phyloP scores from a whole-genome alignment of 305 asterid genomes.

The Fraxinus sp. region DNA sequence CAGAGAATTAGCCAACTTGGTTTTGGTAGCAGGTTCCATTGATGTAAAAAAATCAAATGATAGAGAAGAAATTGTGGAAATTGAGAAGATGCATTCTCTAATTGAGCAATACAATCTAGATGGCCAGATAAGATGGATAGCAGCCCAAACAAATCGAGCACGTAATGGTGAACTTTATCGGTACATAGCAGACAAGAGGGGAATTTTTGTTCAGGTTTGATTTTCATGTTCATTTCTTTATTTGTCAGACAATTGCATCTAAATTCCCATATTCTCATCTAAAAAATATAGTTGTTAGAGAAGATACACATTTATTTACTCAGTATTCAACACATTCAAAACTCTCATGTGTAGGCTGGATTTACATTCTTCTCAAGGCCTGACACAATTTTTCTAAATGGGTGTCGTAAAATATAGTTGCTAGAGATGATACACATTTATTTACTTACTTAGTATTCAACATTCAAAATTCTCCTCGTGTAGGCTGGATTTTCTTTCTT shows the following conservation, averaged over 20 bases:
- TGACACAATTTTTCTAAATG: no score
- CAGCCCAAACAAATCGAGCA: conserved; percentile 77
- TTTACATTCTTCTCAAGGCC: no score
- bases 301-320: no score
- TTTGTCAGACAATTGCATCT: background rate
- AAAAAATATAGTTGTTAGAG: no score
- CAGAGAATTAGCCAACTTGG: conserved; percentile 79
- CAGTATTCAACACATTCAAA: no score
- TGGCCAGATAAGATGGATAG: conserved; percentile 82
- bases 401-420: background rate
- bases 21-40: conserved; percentile 80
- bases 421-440: background rate
- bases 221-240: background rate
- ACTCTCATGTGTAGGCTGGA: no score
- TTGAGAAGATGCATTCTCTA: conserved; percentile 90
- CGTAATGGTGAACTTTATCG: conserved; percentile 97
- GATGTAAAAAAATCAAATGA: conserved; percentile 79
- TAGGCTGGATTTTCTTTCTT: background rate
- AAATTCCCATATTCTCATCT: background rate
- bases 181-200: conserved; percentile 87
- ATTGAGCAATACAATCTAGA: conserved; percentile 62
- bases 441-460: background rate
- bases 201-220: conserved; percentile 85
- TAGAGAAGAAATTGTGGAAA: conserved; percentile 87
- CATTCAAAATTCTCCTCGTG: background rate